Percentiles rank a stretch among this genome's conserved stretches.
phyloP scores from a whole-genome alignment of 2,329 filamentous ascomycete genomes.

The Stagonosporopsis cucurbitacearum region DNA sequence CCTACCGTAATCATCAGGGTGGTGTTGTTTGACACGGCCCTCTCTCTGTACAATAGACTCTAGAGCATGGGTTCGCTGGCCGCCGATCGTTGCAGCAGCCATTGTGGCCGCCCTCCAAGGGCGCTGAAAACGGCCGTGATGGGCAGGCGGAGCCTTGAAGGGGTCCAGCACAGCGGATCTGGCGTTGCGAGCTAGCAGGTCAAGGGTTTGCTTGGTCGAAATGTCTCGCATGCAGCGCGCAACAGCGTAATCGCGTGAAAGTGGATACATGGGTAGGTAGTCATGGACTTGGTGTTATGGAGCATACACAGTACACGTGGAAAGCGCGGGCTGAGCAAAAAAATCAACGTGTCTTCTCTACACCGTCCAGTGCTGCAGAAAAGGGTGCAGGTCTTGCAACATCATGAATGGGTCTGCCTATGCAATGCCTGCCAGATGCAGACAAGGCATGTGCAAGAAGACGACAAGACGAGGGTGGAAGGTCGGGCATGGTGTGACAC shows the following conservation, averaged over 20 bases:
- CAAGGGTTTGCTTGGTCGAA: conserved; percentile 34
- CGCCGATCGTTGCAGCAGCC: conserved; percentile 8
- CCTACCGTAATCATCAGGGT: neutral
- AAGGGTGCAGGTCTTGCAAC: conserved; percentile 1
- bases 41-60: neutral
- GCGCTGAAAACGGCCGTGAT: conserved; percentile 19
- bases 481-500: neutral
- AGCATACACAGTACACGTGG: conserved; percentile 38
- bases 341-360: conserved; percentile 1
- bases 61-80: conserved; percentile 4
- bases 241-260: conserved; percentile 29
- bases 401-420: conserved; percentile 1
- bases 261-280: too few relatives aligned
- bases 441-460: neutral
- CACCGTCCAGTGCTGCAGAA: too few relatives aligned
- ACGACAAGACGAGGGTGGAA: neutral
- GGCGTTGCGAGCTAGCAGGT: conserved; percentile 23
- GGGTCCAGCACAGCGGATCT: conserved; percentile 34
- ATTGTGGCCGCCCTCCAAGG: conserved; percentile 6
- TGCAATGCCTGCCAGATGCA: conserved; percentile 7
- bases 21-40: neutral
- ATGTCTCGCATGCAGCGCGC: conserved; percentile 44
- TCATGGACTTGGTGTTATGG: too few relatives aligned
- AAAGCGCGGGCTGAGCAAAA: conserved; percentile 20
- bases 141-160: conserved; percentile 24